A percentile compares a stretch with the other conserved stretches of the same genome.
Conservation (phyloP, 495 filamentous ascomycete species). For the Penicillium pulvis region DNA sequence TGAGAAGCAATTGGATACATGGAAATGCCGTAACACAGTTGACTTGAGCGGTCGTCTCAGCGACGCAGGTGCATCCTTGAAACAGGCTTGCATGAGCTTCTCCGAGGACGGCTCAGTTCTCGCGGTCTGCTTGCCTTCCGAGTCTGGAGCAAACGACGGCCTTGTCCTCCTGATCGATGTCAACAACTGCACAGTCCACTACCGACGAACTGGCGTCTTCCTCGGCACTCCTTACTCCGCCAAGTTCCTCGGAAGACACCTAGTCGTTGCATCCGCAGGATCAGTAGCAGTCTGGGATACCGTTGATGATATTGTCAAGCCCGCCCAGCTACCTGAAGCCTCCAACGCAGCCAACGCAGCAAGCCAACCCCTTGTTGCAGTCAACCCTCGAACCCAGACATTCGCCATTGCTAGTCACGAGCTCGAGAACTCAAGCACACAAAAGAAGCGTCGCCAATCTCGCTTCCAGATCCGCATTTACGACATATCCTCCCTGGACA, state of each 20-base stretch:
- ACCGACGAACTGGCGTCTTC: slow-evolving; percentile 35
- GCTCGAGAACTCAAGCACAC: slow-evolving; percentile 3
- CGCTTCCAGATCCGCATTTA: slow-evolving; percentile 37
- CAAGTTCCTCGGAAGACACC: slow-evolving; percentile 37
- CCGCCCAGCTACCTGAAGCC: slow-evolving; percentile 21
- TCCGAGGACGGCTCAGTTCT: slow-evolving; percentile 88
- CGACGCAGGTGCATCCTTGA: slow-evolving; percentile 34
- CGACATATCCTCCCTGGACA: slow-evolving; percentile 35
- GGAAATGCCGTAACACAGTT: slow-evolving; percentile 68
- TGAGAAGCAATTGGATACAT: slow-evolving; percentile 61
- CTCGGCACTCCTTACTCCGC: slow-evolving; percentile 32
- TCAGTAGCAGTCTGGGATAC: slow-evolving; percentile 47
- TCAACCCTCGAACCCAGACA: slow-evolving; percentile 37
- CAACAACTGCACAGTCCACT: slow-evolving; percentile 34
- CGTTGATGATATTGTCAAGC: slow-evolving; percentile 42
- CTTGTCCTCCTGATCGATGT: slow-evolving; percentile 41
- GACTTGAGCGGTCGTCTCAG: slow-evolving; percentile 47
- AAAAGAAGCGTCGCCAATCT: slow-evolving; percentile 29
- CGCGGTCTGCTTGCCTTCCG: slow-evolving; percentile 55
- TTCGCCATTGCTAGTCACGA: slow-evolving; percentile 33
- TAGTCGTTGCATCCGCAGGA: slow-evolving; percentile 39
- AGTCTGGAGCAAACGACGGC: slow-evolving; percentile 25
- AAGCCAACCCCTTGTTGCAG: slow-evolving; percentile 34
- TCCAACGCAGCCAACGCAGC: slow-evolving; percentile 6
- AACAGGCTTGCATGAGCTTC: slow-evolving; percentile 57